Conservation (phyloP, 2,329 filamentous ascomycete genomes). For the Aspergillus hortae region DNA sequence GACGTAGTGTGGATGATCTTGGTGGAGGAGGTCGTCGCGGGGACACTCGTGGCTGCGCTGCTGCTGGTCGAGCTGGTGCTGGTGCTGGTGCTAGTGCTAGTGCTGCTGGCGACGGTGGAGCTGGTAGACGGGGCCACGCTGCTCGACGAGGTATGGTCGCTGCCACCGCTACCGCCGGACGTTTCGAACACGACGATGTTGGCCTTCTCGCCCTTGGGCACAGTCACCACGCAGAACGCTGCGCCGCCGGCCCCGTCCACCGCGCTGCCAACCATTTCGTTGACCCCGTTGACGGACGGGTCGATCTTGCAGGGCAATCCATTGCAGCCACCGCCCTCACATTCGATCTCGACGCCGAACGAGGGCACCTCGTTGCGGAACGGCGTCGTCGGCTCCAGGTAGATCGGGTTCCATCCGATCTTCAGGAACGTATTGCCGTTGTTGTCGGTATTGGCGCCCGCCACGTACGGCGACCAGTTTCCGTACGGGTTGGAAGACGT, state of each 20-base stretch:
- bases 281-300: conserved; percentile 53
- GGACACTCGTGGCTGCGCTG: conserved; percentile 7
- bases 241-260: conserved; percentile 64
- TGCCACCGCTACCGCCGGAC: conserved; percentile 19
- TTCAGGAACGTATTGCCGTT: conserved; percentile 69
- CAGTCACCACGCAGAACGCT: conserved; percentile 73
- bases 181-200: conserved; percentile 62
- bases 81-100: conserved; percentile 5
- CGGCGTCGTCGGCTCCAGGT: conserved; percentile 50
- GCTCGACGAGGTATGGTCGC: conserved; percentile 5
- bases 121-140: conserved; percentile 10
- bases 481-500: conserved; percentile 59
- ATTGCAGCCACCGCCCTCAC: conserved; percentile 62
- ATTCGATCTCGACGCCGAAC: conserved; percentile 69
- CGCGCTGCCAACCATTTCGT: conserved; percentile 56
- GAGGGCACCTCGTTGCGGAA: conserved; percentile 58
- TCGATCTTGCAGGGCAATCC: conserved; percentile 73
- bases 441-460: conserved; percentile 66
- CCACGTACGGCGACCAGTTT: conserved; percentile 76
- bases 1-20: conserved; percentile 10
- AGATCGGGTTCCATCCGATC: conserved; percentile 75
- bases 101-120: conserved; percentile 11
- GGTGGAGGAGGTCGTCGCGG: conserved; percentile 5
- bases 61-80: conserved; percentile 11
- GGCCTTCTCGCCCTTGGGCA: conserved; percentile 62